Conservation (phyloP, 225 moss, liverwort and hornwort species). For the Antitrichia curtipendula region DNA sequence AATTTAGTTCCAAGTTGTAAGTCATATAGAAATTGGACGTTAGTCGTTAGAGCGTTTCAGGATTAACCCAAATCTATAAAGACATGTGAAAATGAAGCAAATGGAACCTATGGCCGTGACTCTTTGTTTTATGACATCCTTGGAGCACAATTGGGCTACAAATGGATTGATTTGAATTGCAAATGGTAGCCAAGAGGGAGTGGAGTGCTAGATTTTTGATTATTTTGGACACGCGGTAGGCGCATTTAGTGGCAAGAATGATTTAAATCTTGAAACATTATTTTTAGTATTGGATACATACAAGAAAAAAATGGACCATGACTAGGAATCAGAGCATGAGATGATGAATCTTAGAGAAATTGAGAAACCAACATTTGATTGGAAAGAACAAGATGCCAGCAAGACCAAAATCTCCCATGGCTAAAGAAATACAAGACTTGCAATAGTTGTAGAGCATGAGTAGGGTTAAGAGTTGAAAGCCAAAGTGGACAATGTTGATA, state of each 20-base stretch:
- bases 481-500: rapidly evolving
- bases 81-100: no score
- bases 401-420: not conserved
- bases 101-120: not conserved
- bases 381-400: not conserved
- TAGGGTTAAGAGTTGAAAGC: not conserved
- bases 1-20: no score
- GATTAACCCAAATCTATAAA: no score
- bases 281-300: not conserved
- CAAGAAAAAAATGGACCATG: not conserved
- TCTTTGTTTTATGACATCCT: not conserved
- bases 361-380: not conserved
- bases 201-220: no score
- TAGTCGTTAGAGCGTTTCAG: no score
- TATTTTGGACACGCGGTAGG: no score
- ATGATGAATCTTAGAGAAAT: not conserved
- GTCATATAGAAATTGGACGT: no score
- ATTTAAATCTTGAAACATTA: not conserved
- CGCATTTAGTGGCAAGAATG: not conserved
- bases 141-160: not conserved
- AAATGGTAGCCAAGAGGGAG: not conserved
- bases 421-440: not conserved
- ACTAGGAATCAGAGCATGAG: not conserved
- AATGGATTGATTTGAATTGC: not conserved
- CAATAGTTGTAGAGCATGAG: not conserved